Percentiles rank a stretch among this genome's conserved stretches.
These are phyloP conservation scores for Phytopythium delawarense DNA, from an alignment of 352 stramenopile species.

Conservation along the genomic window DNA sequence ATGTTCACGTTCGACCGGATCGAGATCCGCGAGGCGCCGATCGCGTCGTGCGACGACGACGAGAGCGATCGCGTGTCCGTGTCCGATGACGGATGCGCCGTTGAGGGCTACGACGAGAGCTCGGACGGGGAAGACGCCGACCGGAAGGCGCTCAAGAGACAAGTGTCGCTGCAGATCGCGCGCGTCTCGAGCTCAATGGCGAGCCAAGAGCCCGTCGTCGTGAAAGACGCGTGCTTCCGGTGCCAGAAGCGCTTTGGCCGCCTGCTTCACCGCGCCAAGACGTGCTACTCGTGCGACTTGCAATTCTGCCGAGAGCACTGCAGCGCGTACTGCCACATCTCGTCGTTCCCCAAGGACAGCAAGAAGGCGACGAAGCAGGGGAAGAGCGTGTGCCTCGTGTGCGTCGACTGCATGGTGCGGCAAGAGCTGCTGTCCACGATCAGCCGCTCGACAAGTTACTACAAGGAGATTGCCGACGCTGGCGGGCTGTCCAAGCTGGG, in stretches of 20 bases:
- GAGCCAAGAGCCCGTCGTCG: not conserved
- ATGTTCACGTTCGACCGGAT: slow-evolving; percentile 52
- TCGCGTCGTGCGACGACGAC: slow-evolving; percentile 16
- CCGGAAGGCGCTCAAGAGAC: not conserved
- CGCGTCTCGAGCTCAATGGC: not conserved
- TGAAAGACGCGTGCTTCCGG: slow-evolving; percentile 25
- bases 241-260: slow-evolving; percentile 43
- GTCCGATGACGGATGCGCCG: slow-evolving; percentile 5
- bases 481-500: slow-evolving; percentile 48
- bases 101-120: slow-evolving; percentile 3
- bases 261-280: slow-evolving; percentile 38
- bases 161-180: not conserved
- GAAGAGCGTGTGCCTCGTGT: slow-evolving; percentile 22
- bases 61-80: slow-evolving; percentile 10
- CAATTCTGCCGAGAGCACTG: slow-evolving; percentile 52
- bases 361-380: slow-evolving; percentile 1
- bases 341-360: slow-evolving; percentile 15
- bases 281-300: slow-evolving; percentile 41
- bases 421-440: slow-evolving; percentile 45
- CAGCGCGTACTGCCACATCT: slow-evolving; percentile 21
- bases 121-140: not conserved
- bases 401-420: slow-evolving; percentile 52
- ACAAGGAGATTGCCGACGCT: slow-evolving; percentile 30
- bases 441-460: slow-evolving; percentile 16
- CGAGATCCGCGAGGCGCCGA: slow-evolving; percentile 23